These are phyloP conservation scores for Choiromyces venosus DNA, from an alignment of 495 filamentous ascomycete species.

Conservation along the genomic window DNA sequence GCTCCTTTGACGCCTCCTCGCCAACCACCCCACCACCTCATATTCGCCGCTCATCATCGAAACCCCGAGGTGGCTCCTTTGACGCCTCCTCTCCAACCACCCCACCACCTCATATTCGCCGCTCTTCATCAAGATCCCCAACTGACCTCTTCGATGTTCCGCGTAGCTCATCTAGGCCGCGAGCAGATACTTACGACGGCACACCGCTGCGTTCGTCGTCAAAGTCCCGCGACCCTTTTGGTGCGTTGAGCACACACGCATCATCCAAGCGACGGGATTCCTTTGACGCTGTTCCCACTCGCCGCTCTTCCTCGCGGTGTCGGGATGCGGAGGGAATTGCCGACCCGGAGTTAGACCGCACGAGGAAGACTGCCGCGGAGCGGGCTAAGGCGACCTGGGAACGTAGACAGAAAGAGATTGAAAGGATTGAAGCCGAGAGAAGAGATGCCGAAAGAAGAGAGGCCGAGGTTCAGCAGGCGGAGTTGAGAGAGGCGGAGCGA, in stretches of 20 bases:
- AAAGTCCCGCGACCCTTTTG: neutral
- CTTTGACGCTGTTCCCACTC: neutral
- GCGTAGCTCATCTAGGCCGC: neutral
- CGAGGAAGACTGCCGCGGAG: neutral
- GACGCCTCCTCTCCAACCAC: neutral
- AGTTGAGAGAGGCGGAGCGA: slow-evolving; percentile 4
- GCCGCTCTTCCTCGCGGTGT: neutral
- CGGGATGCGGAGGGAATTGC: neutral
- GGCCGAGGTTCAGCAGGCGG: neutral
- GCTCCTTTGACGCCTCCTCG: neutral
- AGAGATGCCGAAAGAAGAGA: neutral
- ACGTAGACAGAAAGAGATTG: neutral
- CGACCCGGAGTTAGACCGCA: neutral
- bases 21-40: neutral
- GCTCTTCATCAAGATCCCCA: neutral
- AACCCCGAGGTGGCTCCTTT: neutral
- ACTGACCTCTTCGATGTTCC: neutral
- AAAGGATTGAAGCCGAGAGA: neutral
- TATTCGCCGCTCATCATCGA: neutral
- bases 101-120: neutral
- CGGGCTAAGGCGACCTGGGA: neutral
- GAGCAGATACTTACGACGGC: neutral
- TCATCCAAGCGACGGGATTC: neutral
- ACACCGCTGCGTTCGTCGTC: neutral
- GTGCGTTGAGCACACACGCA: neutral